phyloP scores from a whole-genome alignment of 192 early-diverging fungal species.

The Pilobolus umbonatus region DNA sequence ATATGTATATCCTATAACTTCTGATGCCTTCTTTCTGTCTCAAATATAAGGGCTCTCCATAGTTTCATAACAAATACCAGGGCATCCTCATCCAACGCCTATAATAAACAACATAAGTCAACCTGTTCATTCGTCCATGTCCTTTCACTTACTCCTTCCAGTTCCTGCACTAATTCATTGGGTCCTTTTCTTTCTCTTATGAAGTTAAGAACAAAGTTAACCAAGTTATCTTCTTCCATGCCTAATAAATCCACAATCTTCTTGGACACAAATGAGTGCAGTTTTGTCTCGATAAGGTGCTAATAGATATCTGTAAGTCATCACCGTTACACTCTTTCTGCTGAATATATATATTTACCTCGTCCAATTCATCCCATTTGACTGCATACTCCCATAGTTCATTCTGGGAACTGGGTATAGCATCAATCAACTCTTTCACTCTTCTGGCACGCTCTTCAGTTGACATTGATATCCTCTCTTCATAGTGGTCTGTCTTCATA shows the following conservation, averaged over 20 bases:
- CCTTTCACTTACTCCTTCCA: slow-evolving; percentile 58
- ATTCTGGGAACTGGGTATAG: slow-evolving; percentile 65
- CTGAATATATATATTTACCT: too few species aligned
- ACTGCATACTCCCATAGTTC: slow-evolving; percentile 68
- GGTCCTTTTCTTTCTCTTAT: slow-evolving; percentile 64
- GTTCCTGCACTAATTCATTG: slow-evolving; percentile 65
- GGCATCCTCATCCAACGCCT: slow-evolving; percentile 87
- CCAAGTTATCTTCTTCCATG: slow-evolving; percentile 72
- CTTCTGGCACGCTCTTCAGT: slow-evolving; percentile 61
- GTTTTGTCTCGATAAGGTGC: slow-evolving; percentile 54
- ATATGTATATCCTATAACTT: slow-evolving; percentile 3
- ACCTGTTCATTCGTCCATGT: neutral
- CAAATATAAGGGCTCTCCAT: slow-evolving; percentile 86
- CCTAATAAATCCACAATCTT: slow-evolving; percentile 80
- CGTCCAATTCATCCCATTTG: slow-evolving; percentile 72
- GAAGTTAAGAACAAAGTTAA: slow-evolving; percentile 72
- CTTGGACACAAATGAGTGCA: slow-evolving; percentile 72
- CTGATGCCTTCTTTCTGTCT: slow-evolving; percentile 57
- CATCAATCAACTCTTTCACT: slow-evolving; percentile 60
- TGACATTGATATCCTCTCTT: slow-evolving; percentile 46
- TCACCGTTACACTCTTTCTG: neutral
- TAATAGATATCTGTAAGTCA: slow-evolving; percentile 21
- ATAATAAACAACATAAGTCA: slow-evolving; percentile 4
- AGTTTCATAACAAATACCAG: slow-evolving; percentile 80
- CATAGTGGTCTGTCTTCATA: slow-evolving; percentile 4